Base-by-base conservation (phyloP, 2,329 filamentous ascomycete species). In the Nigrospora oryzae region DNA sequence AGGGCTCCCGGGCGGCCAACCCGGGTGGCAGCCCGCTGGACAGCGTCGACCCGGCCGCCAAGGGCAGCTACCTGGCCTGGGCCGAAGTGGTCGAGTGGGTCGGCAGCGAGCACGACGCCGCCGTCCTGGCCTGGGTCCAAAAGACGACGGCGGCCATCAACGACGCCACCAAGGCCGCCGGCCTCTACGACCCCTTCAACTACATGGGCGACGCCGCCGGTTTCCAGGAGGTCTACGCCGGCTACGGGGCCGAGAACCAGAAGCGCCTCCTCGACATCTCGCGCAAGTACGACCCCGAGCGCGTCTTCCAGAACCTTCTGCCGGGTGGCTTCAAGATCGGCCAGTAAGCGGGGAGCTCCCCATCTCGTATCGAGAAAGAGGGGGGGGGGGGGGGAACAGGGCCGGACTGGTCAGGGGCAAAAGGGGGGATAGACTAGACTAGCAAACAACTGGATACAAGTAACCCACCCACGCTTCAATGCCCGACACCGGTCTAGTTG, bases 191-290 rank as follows among this genome's bases (percentile, higher is more conserved):
- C 14, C 61, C 63, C 12, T 67, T 66, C 49, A 64, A 70, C 51
- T 73, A 66, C 50, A 53, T 67, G 36, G 64, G 66, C 46, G 66
- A 68, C 42, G 62, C 63, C 4, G 56, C 59, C 19, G 46, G 47
- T 10, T 56, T 59, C 35, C 63, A 73, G 62, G 55, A 61, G 40
- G 56, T 64, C 6, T 56, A 64, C 31, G 31, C 46, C 11, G 53
- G 60, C 5, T 68, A 66, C 47, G 66, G 66, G 3, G 43, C 52
- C 34, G 51, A 56, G 36, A 67, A 63, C 34, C 35, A 62, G 30
- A 47, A 52, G 16, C 56, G 51, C 16, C 44, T 61, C 23, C 50
- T 46, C 31, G 39, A 32, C 13, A 44, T 59, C 28, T 52, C 50
- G 12, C 44, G 46, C 40, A 54, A 52, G 38, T 61, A 57, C 42